Evolutionary conservation across 2,329 filamentous ascomycete species (phyloP), one percentile per base, ranked within the genome.

Genomic region (Tolypocladium tundrense): DNA sequence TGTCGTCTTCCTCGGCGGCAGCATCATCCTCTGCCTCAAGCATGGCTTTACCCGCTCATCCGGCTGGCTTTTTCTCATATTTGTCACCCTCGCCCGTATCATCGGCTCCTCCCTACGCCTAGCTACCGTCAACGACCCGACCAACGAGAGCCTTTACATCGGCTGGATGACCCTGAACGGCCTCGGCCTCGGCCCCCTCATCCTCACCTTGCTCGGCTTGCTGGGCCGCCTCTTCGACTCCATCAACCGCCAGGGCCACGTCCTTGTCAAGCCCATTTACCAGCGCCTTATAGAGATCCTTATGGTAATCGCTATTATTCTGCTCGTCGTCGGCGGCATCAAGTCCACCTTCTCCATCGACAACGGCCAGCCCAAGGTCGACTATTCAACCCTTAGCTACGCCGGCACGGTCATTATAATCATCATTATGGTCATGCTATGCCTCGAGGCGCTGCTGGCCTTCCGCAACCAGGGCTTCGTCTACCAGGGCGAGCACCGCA

Each of bases 61-160:
- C 14, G 84, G 84, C 4, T 86, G 83, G 53, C 76, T 84, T 24
- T 75, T 85, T 9, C 80, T 87, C 64, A 72, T 87, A 13, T 76
- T 87, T 33, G 75, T 84, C 19, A 75, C 84, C 2, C 72, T 85
- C 16, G 74, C 69, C 58, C 82, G 86, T 73, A 81, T 88, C 57
- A 74, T 85, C 54, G 70, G 75, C 60, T 77, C 83, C 62, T 72
- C 75, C n/a, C 59, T 85, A 13, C 67, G 64, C 56, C 67, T 73
- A 5, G 70, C 66, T 43, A 69, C 68, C 45, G 61, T 83, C 52
- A 67, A 83, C 19, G 78, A 85, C 59, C 79, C 81, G 0, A 79
- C 76, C 0, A 80, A 73, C 61, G 57, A 57, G 42, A 60, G 53
- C 39, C 68, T 73, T 31, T 73, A 71, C 58, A 60, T 68, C 45